Evolutionary conservation across 495 filamentous ascomycete genomes (phyloP).

Genomic region (Extremus antarcticus): DNA sequence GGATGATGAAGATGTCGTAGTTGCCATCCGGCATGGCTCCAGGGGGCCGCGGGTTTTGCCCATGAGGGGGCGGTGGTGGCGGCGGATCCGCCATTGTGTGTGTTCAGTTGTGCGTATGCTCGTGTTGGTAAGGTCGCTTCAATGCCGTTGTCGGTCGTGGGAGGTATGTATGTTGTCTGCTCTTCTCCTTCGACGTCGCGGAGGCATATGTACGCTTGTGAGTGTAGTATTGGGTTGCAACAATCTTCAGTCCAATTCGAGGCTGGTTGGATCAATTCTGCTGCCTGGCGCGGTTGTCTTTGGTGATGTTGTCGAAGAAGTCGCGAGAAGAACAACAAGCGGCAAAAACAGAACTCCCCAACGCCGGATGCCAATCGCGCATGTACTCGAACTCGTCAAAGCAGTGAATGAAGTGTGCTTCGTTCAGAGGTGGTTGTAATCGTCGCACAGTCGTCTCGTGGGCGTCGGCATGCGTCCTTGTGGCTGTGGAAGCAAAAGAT

Average conservation of each 20-base stretch:
- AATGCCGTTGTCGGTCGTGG: slow-evolving; percentile 2
- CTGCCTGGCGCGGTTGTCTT: not conserved
- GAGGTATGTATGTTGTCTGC: slow-evolving; percentile 10
- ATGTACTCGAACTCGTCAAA: not conserved
- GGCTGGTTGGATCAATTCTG: not conserved
- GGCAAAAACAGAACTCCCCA: not conserved
- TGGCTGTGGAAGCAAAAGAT: not conserved
- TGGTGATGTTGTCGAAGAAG: not conserved
- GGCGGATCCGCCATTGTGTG: slow-evolving; percentile 17
- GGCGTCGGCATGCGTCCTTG: not conserved
- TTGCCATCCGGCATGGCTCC: slow-evolving; percentile 57
- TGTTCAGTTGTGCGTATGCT: not conserved
- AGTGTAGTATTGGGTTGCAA: not conserved
- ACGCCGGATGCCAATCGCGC: not conserved
- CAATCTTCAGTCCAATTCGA: not conserved
- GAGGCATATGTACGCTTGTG: slow-evolving; percentile 14
- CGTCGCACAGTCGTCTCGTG: not conserved
- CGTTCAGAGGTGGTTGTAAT: not conserved
- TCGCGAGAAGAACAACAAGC: not conserved
- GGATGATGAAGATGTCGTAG: slow-evolving; percentile 96
- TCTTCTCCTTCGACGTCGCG: slow-evolving; percentile 7
- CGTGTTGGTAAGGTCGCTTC: not conserved
- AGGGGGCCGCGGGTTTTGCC: slow-evolving; percentile 25
- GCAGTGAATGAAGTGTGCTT: not conserved
- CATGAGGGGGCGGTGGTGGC: slow-evolving; percentile 31